Evolutionary conservation across 768 basidiomycete species (phyloP), one percentile per base, ranked within the genome.

Genomic region (Brasilioporus rufonigricans): DNA sequence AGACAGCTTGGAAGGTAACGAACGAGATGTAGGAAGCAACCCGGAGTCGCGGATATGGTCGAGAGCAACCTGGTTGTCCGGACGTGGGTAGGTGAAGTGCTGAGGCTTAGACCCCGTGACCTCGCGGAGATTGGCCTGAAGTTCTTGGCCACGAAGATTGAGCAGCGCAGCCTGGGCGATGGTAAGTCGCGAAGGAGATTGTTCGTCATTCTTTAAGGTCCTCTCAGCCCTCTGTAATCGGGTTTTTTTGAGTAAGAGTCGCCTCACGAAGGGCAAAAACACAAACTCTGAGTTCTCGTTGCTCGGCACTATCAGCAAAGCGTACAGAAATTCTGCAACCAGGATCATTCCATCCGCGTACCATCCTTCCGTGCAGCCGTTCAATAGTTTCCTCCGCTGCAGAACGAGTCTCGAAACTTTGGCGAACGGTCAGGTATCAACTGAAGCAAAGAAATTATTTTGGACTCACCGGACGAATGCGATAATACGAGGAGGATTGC

Each of bases 341-440:
- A 12, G 81, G 68, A 56, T 91, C 89, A 56, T 88, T 81, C 84
- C 83, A 87, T 12, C 90, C 90, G 39, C 87, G 77, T 9, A 92
- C 86, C 81, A 89, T 84, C 10, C 87, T 78, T 7, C 90, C 90
- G 65, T 92, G 89, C 27, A 92, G 75, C 27, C 85, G 80, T 56
- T 90, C 87, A 39, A 91, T 83, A 50, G 87, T 79, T 53, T 91
- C 88, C 62, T 90, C 86, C 3, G 89, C 90, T 1, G 87, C 89
- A 0, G 60, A 29, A 18, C 89, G 84, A 18, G 80, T 84, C 61
- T 91, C 89, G 24, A 92, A 74, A 44, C 90, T 91, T 61, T 10
- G 36, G 11, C 5, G 19, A 31, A 19, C 24, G 2, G 14, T 65
- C 24, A 54, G 52, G 23, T 48, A 26, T 44, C 1, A 24, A 41